A percentile compares a stretch with the other conserved stretches of the same genome.
These are phyloP conservation scores for Hypoxylon lienhwacheense DNA, from an alignment of 495 filamentous ascomycete species.

Conservation along the genomic window DNA sequence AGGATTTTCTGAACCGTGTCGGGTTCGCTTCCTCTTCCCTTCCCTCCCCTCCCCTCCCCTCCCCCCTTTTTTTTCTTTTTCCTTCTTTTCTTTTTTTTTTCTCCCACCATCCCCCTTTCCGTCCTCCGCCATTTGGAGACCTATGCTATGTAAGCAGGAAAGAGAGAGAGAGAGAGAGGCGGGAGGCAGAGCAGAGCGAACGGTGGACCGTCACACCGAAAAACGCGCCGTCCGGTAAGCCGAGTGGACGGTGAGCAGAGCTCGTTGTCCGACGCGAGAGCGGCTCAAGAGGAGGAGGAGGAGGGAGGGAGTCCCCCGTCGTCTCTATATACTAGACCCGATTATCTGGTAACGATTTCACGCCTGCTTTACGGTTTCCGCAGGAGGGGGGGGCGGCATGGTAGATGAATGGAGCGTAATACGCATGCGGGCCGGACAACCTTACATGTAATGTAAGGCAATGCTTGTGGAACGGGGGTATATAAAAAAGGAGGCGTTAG, in stretches of 20 bases:
- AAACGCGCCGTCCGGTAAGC: conserved; percentile 1
- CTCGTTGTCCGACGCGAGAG: not conserved
- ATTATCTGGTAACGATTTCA: conserved; percentile 26
- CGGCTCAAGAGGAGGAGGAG: too few species aligned
- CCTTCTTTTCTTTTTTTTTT: too few species aligned
- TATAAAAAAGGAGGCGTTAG: conserved; percentile 6
- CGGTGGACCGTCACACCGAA: too few species aligned
- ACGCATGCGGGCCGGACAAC: conserved; percentile 5
- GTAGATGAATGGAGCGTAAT: conserved; percentile 26
- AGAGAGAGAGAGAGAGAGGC: too few species aligned
- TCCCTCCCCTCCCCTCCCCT: too few species aligned
- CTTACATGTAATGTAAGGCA: conserved; percentile 14
- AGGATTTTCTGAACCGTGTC: too few species aligned
- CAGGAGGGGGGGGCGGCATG: conserved; percentile 24
- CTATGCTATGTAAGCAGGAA: too few species aligned
- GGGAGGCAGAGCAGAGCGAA: too few species aligned
- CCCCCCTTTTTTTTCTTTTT: too few species aligned
- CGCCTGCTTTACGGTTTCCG: conserved; percentile 15
- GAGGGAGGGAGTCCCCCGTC: not conserved
- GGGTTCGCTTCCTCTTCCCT: too few species aligned
- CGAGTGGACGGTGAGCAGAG: not conserved
- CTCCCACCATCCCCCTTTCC: too few species aligned
- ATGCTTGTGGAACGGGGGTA: conserved; percentile 18
- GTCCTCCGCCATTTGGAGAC: too few species aligned
- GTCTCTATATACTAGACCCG: conserved; percentile 16